These are phyloP conservation scores for Salicornia ramosissima DNA, from an alignment of 148 eudicot genomes.

Conservation along the genomic window DNA sequence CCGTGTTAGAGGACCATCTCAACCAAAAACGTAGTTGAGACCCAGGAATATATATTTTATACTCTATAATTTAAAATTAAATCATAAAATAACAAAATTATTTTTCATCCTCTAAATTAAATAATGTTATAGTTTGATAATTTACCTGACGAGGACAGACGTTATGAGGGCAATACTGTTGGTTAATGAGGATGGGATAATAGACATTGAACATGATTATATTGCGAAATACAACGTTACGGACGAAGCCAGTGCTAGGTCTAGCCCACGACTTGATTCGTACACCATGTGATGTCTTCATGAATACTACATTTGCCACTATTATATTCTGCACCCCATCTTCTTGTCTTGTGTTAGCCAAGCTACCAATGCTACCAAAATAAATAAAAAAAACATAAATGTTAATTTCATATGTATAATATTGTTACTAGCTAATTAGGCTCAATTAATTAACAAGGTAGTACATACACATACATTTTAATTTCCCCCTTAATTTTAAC, in stretches of 20 bases:
- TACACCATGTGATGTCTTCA: constrained; percentile 43
- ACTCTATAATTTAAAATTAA: too few relatives aligned
- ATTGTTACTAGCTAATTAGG: too few relatives aligned
- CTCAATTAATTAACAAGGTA: too few relatives aligned
- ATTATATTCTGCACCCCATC: constrained; percentile 48
- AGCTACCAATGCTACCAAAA: constrained; percentile 51
- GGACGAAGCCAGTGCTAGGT: constrained; percentile 34
- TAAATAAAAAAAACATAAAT: not conserved
- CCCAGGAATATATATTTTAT: too few relatives aligned
- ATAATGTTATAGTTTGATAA: too few relatives aligned
- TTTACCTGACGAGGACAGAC: constrained; percentile 44
- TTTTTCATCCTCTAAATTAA: too few relatives aligned
- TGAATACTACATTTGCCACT: constrained; percentile 31
- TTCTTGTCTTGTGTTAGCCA: constrained; percentile 37
- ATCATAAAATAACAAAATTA: too few relatives aligned
- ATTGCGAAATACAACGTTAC: constrained; percentile 27
- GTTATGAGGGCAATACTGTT: constrained; percentile 41
- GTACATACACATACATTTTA: too few relatives aligned
- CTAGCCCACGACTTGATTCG: constrained; percentile 54
- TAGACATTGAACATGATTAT: constrained; percentile 38
- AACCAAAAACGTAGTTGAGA: too few relatives aligned
- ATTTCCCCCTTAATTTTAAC: too few relatives aligned
- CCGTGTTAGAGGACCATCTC: too few relatives aligned
- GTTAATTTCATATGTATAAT: too few relatives aligned
- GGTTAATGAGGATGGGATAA: constrained; percentile 49